Conservation (phyloP, 345 rosid species). For the Arabidopsis thaliana region TAIR10.1 NC_003070.9:901001-901500, state of each 20-base stretch:
- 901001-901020: constrained; percentile 1
- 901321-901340: constrained; percentile 69
- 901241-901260: constrained; percentile 44
- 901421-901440: neutral
- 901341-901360: constrained; percentile 78
- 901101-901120: constrained; percentile 21
- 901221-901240: constrained; percentile 18
- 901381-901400: constrained; percentile 85
- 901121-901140: neutral
- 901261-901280: constrained; percentile 33
- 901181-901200: constrained; percentile 52
- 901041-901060: constrained; percentile 36
- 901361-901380: constrained; percentile 76
- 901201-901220: constrained; percentile 40
- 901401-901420: neutral
- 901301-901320: constrained; percentile 69
- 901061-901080: constrained; percentile 24
- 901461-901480: neutral
- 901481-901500: constrained; percentile 78
- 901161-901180: constrained; percentile 51
- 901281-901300: constrained; percentile 21
- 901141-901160: constrained; percentile 57
- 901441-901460: neutral
- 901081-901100: constrained; percentile 20
- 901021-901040: constrained; percentile 30